A percentile compares a stretch with the other conserved stretches of the same genome.
Conservation (phyloP, 108 stramenopile species). For the Nitzschia palea region DNA sequence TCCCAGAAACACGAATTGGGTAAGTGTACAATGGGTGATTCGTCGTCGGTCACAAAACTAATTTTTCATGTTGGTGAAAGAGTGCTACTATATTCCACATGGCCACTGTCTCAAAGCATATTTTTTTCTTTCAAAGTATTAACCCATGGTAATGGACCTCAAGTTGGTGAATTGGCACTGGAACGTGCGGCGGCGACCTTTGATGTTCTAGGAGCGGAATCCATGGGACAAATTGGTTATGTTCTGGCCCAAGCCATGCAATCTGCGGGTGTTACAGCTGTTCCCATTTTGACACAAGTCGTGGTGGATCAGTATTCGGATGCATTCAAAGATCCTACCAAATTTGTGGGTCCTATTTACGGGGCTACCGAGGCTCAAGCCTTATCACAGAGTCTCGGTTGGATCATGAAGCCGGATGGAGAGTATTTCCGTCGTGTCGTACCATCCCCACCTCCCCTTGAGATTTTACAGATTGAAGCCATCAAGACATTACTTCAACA, state of each 20-base stretch:
- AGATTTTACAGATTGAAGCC: constrained; percentile 83
- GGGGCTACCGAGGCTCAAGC: constrained; percentile 83
- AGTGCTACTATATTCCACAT: too few species aligned
- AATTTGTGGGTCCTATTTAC: constrained; percentile 84
- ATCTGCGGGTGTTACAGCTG: constrained; percentile 50
- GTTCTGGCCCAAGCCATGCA: constrained; percentile 73
- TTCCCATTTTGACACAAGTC: constrained; percentile 75
- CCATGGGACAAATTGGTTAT: constrained; percentile 85
- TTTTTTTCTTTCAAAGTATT: constrained; percentile 35
- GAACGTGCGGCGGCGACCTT: constrained; percentile 74
- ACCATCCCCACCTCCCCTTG: constrained; percentile 71
- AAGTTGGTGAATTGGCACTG: constrained; percentile 82
- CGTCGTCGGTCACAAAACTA: not conserved
- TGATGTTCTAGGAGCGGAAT: constrained; percentile 75
- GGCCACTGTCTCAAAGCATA: too few species aligned
- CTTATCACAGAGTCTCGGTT: constrained; percentile 67
- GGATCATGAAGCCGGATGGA: constrained; percentile 82
- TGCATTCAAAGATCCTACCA: constrained; percentile 74
- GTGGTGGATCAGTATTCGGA: constrained; percentile 68
- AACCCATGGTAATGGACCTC: constrained; percentile 80
- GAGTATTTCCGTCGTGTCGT: constrained; percentile 80
- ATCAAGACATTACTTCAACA: constrained; percentile 58
- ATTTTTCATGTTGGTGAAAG: too few species aligned
- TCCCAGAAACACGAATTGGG: constrained; percentile 61
- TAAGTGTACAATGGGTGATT: not conserved